phyloP scores from a whole-genome alignment of 1,284 basidiomycete genomes.

The Tremellales sp. region DNA sequence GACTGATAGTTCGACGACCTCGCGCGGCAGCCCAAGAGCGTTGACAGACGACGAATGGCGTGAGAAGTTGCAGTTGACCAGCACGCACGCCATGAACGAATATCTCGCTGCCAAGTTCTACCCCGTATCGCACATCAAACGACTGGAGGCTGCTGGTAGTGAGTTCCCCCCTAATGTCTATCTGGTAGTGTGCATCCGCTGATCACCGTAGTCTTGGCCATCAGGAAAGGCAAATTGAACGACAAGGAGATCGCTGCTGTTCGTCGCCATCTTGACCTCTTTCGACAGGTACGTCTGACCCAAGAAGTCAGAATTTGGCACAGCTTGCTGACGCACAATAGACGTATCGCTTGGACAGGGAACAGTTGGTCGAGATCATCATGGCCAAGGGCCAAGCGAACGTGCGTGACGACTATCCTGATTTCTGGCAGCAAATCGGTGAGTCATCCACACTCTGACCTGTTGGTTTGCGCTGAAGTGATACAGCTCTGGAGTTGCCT shows the following conservation, averaged over 20 bases:
- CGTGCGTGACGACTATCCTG: constrained; percentile 20
- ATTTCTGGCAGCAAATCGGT: constrained; percentile 41
- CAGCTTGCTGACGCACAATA: constrained; percentile 3
- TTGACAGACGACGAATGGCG: constrained; percentile 6
- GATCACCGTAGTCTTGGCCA: constrained; percentile 26
- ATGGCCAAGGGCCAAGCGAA: constrained; percentile 19
- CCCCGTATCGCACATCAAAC: constrained; percentile 18
- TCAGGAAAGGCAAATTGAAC: constrained; percentile 34
- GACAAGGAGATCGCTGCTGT: constrained; percentile 26
- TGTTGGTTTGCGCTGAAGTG: background rate
- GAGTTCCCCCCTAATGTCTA: constrained; percentile 12
- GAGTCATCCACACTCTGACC: background rate
- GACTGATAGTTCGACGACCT: background rate
- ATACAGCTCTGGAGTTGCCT: constrained; percentile 25
- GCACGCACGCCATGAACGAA: constrained; percentile 19
- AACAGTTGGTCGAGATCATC: constrained; percentile 26
- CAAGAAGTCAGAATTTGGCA: no score
- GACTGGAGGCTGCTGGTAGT: constrained; percentile 36
- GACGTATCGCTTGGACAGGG: constrained; percentile 21
- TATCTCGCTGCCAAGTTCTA: constrained; percentile 32
- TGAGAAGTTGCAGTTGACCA: constrained; percentile 14
- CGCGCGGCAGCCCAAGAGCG: background rate
- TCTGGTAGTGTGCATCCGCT: background rate
- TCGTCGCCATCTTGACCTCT: constrained; percentile 20
- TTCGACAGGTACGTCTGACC: no score